Conservation (phyloP, 2,329 filamentous ascomycete genomes). For the Neopestalotiopsis sp. region DNA sequence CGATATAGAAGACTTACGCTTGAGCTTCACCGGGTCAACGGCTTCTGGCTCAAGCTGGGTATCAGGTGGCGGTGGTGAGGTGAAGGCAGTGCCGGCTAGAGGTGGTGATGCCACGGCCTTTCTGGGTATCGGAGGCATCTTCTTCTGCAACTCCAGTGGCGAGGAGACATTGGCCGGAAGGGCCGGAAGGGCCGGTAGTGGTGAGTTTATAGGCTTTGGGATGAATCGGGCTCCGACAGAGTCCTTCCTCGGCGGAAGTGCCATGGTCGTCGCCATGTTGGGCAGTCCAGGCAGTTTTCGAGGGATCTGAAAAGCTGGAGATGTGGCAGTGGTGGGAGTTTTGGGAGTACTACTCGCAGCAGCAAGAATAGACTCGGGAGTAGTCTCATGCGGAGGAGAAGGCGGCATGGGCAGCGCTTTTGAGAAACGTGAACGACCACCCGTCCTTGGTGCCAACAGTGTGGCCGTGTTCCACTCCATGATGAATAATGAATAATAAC, state of each 20-base stretch:
- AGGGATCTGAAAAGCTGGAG: slow-evolving; percentile 27
- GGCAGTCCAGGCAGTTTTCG: slow-evolving; percentile 30
- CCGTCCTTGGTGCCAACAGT: slow-evolving; percentile 40
- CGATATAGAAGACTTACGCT: slow-evolving; percentile 55
- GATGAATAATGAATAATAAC: slow-evolving; percentile 22
- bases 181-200: slow-evolving; percentile 37
- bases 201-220: slow-evolving; percentile 33
- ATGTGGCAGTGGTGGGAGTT: slow-evolving; percentile 12
- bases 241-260: slow-evolving; percentile 34
- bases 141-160: slow-evolving; percentile 26
- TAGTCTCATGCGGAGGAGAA: slow-evolving; percentile 31
- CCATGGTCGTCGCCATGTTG: slow-evolving; percentile 9
- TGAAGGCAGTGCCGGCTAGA: neutral
- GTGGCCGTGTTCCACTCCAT: slow-evolving; percentile 29
- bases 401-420: slow-evolving; percentile 62
- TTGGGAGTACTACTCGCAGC: neutral
- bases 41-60: slow-evolving; percentile 14
- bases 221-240: slow-evolving; percentile 29
- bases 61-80: neutral
- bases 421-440: slow-evolving; percentile 60
- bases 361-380: slow-evolving; percentile 12
- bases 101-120: slow-evolving; percentile 36
- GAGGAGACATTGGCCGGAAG: slow-evolving; percentile 28
- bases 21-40: slow-evolving; percentile 30
- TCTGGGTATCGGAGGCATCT: slow-evolving; percentile 40